These are phyloP conservation scores for Fusarium sulawesiense DNA, from an alignment of 2,329 filamentous ascomycete species.

Conservation along the genomic window DNA sequence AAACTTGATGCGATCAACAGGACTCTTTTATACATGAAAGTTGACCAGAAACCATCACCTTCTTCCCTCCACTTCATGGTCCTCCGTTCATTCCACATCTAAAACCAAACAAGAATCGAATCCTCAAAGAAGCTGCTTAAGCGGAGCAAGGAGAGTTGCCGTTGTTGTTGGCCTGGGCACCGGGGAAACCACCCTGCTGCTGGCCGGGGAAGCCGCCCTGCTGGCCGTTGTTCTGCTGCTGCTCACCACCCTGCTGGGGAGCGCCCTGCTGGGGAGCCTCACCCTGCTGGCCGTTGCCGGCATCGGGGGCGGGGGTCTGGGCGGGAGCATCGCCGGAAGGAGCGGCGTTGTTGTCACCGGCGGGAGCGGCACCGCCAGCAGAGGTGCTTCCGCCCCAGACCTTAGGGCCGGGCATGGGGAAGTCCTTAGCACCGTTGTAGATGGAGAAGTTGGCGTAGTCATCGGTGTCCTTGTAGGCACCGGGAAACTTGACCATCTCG, in stretches of 20 bases:
- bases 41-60: constrained; percentile 20
- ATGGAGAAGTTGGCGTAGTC: constrained; percentile 28
- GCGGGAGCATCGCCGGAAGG: not conserved
- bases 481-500: constrained; percentile 27
- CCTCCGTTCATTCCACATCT: constrained; percentile 7
- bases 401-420: constrained; percentile 26
- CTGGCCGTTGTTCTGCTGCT: not conserved
- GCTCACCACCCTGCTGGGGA: not conserved
- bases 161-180: not conserved
- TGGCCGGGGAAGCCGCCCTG: not conserved
- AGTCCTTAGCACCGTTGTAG: constrained; percentile 17
- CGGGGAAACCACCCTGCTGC: constrained; percentile 9
- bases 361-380: not conserved
- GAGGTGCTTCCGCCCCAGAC: constrained; percentile 6
- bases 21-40: constrained; percentile 25
- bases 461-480: constrained; percentile 23
- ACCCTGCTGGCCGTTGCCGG: not conserved
- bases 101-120: constrained; percentile 7
- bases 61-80: constrained; percentile 8
- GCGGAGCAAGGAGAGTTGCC: constrained; percentile 12
- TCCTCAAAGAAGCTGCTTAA: not conserved
- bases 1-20: constrained; percentile 25
- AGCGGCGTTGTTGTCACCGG: not conserved
- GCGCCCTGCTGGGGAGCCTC: not conserved
- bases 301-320: not conserved